Conservation (phyloP, 148 eudicot species). For the Persicaria tinctoria region DNA sequence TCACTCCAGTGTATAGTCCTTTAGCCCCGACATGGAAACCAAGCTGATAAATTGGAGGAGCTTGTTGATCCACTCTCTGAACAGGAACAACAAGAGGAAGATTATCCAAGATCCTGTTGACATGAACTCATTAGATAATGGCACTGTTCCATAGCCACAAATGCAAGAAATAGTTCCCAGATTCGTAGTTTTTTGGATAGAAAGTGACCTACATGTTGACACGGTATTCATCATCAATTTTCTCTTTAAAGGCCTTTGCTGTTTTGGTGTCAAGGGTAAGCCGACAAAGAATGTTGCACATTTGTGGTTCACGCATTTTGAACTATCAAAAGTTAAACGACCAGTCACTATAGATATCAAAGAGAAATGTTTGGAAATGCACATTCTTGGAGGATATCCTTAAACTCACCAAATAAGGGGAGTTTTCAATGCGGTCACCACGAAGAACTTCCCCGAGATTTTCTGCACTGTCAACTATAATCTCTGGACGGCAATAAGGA, state of each 20-base stretch:
- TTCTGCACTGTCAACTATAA: slow-evolving; percentile 53
- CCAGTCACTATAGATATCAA: background rate
- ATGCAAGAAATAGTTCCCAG: background rate
- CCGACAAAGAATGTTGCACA: slow-evolving; percentile 46
- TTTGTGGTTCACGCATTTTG: slow-evolving; percentile 49
- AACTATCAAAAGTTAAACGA: slow-evolving; percentile 26
- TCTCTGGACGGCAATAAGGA: slow-evolving; percentile 41
- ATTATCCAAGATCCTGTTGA: slow-evolving; percentile 51
- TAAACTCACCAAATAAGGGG: slow-evolving; percentile 45
- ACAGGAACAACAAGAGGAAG: slow-evolving; percentile 57
- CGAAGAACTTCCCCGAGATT: slow-evolving; percentile 69
- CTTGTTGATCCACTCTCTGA: slow-evolving; percentile 38
- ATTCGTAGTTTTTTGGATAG: slow-evolving; percentile 3
- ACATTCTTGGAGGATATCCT: background rate
- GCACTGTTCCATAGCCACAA: background rate
- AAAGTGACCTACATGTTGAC: slow-evolving; percentile 38
- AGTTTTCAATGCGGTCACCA: slow-evolving; percentile 62
- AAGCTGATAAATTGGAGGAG: slow-evolving; percentile 48
- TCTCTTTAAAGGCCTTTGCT: slow-evolving; percentile 51
- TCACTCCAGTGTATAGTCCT: slow-evolving; percentile 51
- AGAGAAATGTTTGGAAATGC: background rate
- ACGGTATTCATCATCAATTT: slow-evolving; percentile 53
- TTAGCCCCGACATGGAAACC: slow-evolving; percentile 54
- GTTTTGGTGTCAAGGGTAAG: slow-evolving; percentile 39
- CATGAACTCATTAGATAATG: background rate